Conservation (phyloP, 768 basidiomycete genomes). For the Russula earlei region DNA sequence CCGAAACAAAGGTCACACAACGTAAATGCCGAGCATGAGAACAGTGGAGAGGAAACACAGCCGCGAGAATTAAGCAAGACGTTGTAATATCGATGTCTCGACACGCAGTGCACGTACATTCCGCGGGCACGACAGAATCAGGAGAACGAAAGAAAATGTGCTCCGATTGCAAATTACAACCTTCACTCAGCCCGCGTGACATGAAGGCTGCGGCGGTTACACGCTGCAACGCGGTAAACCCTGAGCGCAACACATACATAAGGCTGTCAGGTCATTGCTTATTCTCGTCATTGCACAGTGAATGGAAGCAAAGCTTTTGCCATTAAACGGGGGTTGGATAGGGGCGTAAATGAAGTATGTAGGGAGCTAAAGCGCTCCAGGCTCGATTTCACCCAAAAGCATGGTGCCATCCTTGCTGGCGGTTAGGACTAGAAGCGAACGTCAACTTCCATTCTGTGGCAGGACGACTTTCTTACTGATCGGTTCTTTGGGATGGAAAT, state of each 20-base stretch:
- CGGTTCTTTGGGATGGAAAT: conserved; percentile 93
- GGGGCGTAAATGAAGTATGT: background rate
- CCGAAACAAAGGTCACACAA: background rate
- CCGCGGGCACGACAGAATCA: background rate
- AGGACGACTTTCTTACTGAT: conserved; percentile 53
- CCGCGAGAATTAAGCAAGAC: background rate
- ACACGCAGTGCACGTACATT: background rate
- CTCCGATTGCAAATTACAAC: conserved; percentile 22
- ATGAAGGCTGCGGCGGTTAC: conserved; percentile 10
- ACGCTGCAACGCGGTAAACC: conserved; percentile 5
- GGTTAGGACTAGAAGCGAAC: conserved; percentile 56
- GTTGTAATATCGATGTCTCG: background rate
- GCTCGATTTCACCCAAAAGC: conserved; percentile 86
- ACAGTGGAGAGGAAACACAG: background rate
- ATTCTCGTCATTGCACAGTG: conserved; percentile 17
- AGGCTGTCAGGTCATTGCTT: conserved; percentile 18
- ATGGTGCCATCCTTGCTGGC: conserved; percentile 90
- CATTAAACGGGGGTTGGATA: too few species aligned
- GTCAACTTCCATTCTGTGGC: background rate
- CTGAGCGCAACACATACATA: background rate
- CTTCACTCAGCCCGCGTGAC: conserved; percentile 14
- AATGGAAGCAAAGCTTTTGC: background rate
- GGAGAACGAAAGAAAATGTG: background rate
- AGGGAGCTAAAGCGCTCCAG: conserved; percentile 27
- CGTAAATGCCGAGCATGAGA: background rate